Evolutionary conservation across 2,329 filamentous ascomycete genomes (phyloP).

Genomic region (Aspergillus awamori): DNA sequence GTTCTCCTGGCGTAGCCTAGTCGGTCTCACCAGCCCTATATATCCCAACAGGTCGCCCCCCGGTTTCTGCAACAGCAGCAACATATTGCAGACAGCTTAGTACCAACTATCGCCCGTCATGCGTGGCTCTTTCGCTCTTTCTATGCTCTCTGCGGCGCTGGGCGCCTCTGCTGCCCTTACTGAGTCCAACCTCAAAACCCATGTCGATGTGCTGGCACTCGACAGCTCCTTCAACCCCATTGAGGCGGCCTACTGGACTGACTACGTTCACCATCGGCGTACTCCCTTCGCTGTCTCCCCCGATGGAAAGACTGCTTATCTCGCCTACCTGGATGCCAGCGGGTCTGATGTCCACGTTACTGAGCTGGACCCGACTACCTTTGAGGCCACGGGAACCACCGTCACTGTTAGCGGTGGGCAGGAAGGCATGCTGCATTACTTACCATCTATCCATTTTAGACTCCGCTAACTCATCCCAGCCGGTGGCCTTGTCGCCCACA

Average conservation of each 20-base stretch:
- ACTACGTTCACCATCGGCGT: conserved; percentile 62
- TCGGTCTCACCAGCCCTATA: neutral
- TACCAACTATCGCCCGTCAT: conserved; percentile 19
- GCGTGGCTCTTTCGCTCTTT: conserved; percentile 29
- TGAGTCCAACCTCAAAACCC: conserved; percentile 39
- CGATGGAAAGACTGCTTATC: conserved; percentile 60
- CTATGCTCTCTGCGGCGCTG: conserved; percentile 30
- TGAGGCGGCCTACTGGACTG: conserved; percentile 64
- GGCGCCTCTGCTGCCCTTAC: conserved; percentile 25
- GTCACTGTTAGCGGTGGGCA: conserved; percentile 58
- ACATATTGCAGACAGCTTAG: neutral
- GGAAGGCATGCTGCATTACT: conserved; percentile 43
- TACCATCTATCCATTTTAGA: neutral
- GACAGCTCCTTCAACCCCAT: conserved; percentile 59
- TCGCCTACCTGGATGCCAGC: conserved; percentile 62
- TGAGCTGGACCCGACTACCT: conserved; percentile 58
- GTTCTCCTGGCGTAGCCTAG: neutral
- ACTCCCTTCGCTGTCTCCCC: conserved; percentile 66
- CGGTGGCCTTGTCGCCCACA: conserved; percentile 63
- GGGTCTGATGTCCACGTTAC: conserved; percentile 62
- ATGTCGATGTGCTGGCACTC: conserved; percentile 52
- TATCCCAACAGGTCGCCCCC: neutral
- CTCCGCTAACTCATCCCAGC: conserved; percentile 34
- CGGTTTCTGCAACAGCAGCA: neutral
- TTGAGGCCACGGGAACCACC: conserved; percentile 55